Conservation (phyloP, 768 basidiomycete species). For the Hericium coralloides region DNA sequence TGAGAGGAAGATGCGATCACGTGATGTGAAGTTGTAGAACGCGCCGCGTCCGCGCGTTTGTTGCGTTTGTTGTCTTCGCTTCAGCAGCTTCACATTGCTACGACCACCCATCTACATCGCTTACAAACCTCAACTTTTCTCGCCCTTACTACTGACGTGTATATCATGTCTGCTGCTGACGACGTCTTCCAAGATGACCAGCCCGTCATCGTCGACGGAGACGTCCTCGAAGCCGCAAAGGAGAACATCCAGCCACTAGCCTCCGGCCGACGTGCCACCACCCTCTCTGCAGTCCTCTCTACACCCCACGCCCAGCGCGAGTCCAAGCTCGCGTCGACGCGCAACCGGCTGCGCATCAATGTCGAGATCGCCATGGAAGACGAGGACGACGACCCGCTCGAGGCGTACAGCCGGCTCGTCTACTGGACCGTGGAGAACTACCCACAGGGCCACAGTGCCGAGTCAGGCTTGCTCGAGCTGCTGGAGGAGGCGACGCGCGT, state of each 20-base stretch:
- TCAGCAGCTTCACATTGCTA: background rate
- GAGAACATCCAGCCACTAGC: constrained; percentile 83
- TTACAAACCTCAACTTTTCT: background rate
- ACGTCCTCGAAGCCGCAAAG: constrained; percentile 74
- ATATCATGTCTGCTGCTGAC: background rate
- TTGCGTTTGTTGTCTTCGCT: background rate
- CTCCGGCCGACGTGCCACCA: constrained; percentile 68
- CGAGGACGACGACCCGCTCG: constrained; percentile 76
- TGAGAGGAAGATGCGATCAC: no score
- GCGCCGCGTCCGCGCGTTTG: no score
- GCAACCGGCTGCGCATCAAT: constrained; percentile 61
- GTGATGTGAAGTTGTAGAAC: no score
- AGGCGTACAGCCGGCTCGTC: constrained; percentile 79
- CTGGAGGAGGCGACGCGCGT: constrained; percentile 87
- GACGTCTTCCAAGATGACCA: constrained; percentile 32
- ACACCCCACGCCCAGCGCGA: constrained; percentile 76
- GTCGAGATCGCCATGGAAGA: constrained; percentile 59
- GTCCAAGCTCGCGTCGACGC: constrained; percentile 53
- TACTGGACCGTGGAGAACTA: constrained; percentile 93
- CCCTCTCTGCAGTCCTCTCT: constrained; percentile 62
- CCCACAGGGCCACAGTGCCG: constrained; percentile 83
- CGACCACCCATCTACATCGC: background rate
- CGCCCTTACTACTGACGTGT: no score
- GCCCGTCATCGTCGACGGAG: constrained; percentile 62
- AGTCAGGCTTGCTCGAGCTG: constrained; percentile 86